Evolutionary conservation across 495 filamentous ascomycete genomes (phyloP).

Genomic region (Talaromyces thailandensis): DNA sequence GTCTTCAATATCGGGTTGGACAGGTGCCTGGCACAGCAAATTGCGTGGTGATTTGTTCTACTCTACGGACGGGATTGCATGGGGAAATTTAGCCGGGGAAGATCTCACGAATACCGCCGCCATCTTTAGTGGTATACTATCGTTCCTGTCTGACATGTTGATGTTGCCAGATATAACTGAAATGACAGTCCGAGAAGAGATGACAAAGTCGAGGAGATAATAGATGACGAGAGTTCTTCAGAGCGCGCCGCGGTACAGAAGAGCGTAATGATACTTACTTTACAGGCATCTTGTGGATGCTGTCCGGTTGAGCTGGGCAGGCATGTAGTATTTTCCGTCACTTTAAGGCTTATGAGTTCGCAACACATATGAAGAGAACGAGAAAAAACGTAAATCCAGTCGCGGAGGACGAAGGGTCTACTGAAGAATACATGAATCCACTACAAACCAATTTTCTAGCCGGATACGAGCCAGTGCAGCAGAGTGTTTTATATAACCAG

Average conservation of each 20-base stretch:
- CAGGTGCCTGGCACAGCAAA: conserved; percentile 30
- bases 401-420: conserved; percentile 18
- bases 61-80: conserved; percentile 63
- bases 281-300: conserved; percentile 49
- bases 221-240: conserved; percentile 19
- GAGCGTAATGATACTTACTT: conserved; percentile 48
- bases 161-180: conserved; percentile 63
- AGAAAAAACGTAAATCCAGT: conserved; percentile 7
- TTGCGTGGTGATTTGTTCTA: conserved; percentile 57
- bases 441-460: conserved; percentile 4
- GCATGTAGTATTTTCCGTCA: conserved; percentile 20
- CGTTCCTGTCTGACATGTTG: conserved; percentile 59
- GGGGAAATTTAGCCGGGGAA: conserved; percentile 56
- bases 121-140: conserved; percentile 45
- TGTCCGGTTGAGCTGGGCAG: conserved; percentile 27
- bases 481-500: conserved; percentile 11
- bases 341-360: conserved; percentile 16
- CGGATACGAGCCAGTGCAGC: conserved; percentile 13
- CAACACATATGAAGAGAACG: conserved; percentile 17
- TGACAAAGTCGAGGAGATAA: conserved; percentile 10
- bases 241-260: conserved; percentile 25
- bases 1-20: no score
- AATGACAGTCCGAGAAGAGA: conserved; percentile 18
- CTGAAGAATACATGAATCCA: no score
- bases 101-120: conserved; percentile 49